Evolutionary conservation across 148 eudicot genomes (phyloP), one percentile per base, ranked within the genome.

Genomic region (Fagopyrum tataricum): DNA sequence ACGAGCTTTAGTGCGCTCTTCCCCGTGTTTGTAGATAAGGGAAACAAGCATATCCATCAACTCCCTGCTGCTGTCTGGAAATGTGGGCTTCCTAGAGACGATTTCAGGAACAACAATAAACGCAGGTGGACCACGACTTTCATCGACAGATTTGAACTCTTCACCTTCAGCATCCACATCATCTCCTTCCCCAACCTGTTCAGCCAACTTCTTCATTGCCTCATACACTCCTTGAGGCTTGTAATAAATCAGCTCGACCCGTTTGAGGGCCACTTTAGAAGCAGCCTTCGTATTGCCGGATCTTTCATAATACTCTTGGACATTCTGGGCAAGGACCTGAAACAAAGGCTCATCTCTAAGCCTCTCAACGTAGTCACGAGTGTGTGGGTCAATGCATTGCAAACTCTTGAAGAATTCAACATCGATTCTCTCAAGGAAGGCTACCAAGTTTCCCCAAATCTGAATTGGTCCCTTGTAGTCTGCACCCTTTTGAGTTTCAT

Each of bases 1-100:
- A 70, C 98, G 87, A 52, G 98, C 98, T 82, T 90, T 93, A 9
- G 96, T 93, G 37, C 94, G 81, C 78, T 93, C 98, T 82, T 93
- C 96, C 31, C 98, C 98, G 73, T 68, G 81, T 78, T 84, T 84
- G 80, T 93, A 93, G 61, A 93, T 93, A 37, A 87, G 88, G 9
- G 98, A 90, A 75, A 93, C 96, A 21, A 93, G 81, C 31, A 76
- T 82, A 76, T 93, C 98, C 98, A 90, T 88, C 87, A 93, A 78
- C 39, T 81, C 77, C 81, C 98, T 83, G 78, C 96, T 86, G 76
- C 74, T 86, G 67, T 89, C 89, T 2, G 91, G 88, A 78, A 93
- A 93, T 6, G 84, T 86, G 42, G 96, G 87, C 58, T 84, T 93
- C 20, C 98, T 81, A 39, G 96, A 85, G 61, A 93, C 94, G 46